Base-by-base conservation (phyloP, 441 rosid species). In the Pelargonium citronellum region DNA sequence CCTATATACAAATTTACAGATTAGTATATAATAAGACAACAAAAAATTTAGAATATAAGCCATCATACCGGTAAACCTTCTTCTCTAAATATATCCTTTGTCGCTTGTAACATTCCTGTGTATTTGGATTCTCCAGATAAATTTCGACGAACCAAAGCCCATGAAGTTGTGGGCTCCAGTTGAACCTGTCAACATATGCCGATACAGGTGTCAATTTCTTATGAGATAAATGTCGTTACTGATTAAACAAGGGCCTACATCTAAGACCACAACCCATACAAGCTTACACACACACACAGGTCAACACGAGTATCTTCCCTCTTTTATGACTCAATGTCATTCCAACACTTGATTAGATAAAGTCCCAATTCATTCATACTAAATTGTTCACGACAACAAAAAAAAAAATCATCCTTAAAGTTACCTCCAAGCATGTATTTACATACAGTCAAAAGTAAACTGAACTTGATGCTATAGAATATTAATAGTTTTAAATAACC, bases 71-170 rank as follows among this genome's bases (percentile, higher is more conserved):
- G 80, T 43, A 94, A 79, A 69, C 99, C 97, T 86, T 94, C 98
- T 76, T 94, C 98, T 80, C 88, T 83, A 53, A 86, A 87, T 34
- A 94, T 94, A 69, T 94, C 95, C 85, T 79, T 94, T 4, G 95
- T 76, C 19, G 99, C 99, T 74, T 94, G 99, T 37, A 86, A 27
- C 87, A 88, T 81, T 67, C 99, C 97, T 15, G 91, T 91, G 78
- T 91, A 94, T 80, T 91, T 94, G 10, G 99, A 87, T 39, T 87
- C 75, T 69, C 71, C 78, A 20, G 72, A 16, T 72, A 82, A 49
- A 74, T 83, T 83, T 73, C 80, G 81, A 16, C 81, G 83, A 39
- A 81, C 74, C 79, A 87, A 57, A 30, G 87, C 86, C 99, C 97
- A 87, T 12, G 96, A 79, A 55, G 86, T 68, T 2, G 96, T 94